phyloP scores from a whole-genome alignment of 768 basidiomycete species.

The Naganishia vaughanmartiniae region DNA sequence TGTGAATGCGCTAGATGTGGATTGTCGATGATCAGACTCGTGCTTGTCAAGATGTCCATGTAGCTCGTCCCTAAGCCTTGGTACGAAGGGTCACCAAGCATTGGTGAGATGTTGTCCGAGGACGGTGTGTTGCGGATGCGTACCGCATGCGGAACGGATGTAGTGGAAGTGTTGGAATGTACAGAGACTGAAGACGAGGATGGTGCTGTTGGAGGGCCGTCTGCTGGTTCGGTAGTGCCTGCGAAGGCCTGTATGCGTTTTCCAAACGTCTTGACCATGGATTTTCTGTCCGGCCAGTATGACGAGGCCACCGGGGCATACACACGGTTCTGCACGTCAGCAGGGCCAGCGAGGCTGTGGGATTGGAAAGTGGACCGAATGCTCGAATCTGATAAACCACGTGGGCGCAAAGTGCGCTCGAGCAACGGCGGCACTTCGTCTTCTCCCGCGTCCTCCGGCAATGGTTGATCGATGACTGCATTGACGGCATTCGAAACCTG shows the following conservation, averaged over 20 bases:
- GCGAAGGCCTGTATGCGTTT: conserved; percentile 29
- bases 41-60: conserved; percentile 23
- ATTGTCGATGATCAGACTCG: conserved; percentile 12
- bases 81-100: neutral
- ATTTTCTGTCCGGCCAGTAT: conserved; percentile 23
- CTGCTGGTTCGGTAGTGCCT: neutral
- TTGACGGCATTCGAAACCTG: conserved; percentile 34
- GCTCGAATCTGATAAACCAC: conserved; percentile 87
- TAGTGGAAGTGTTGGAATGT: neutral
- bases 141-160: neutral
- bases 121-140: conserved; percentile 7
- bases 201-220: neutral
- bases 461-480: conserved; percentile 29
- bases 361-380: conserved; percentile 75
- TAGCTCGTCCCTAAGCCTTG: conserved; percentile 12
- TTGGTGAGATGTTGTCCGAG: neutral
- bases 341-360: conserved; percentile 22
- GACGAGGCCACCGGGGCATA: neutral
- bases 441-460: conserved; percentile 38
- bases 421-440: conserved; percentile 58
- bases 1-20: conserved; percentile 16
- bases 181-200: neutral
- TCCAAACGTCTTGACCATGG: conserved; percentile 26
- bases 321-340: neutral
- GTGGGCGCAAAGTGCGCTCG: conserved; percentile 63